Base-by-base conservation (phyloP, 129 eudicot species). In the Kitagawia praeruptora region DNA sequence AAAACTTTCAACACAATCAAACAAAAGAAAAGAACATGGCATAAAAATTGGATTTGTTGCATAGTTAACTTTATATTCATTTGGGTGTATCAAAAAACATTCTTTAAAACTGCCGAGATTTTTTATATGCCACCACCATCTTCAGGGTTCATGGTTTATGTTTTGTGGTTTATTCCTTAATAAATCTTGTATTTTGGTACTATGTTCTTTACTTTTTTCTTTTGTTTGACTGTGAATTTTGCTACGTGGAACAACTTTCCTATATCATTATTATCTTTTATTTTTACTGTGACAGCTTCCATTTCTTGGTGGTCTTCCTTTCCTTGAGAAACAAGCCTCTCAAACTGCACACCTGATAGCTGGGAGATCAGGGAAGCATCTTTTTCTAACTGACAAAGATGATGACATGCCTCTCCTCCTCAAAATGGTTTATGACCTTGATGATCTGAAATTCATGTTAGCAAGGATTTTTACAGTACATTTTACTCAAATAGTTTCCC, bases 311-410 rank as follows among this genome's bases (percentile, higher is more conserved):
- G 98, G 97, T 64, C 88, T 93, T 80, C 91, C 91, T 39, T 91
- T 91, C 80, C 88, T 93, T 49, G 98, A 93, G 84, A 93, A 78
- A 84, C 87, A 90, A 27, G 97, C 93, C 47, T 85, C 91, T 25
- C 97, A 89, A 81, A 89, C 98, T 61, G 97, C 98, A 75, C 98
- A 93, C 79, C 84, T 88, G 96, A 77, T 93, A 78, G 93, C 91
- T 58, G 97, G 98, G 70, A 88, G 98, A 85, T 89, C 98, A 19
- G 98, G 97, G 84, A 91, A 88, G 85, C 97, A 93, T 87, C 91
- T 93, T n/a, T 93, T 91, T 80, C 88, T 93, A 21, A 91, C 93
- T 45, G 98, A 93, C 44, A 74, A 80, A 54, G 96, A 93, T 85
- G 90, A 91, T 54, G 96, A 91, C 31, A 88, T 81, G 82, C 97